Base-by-base conservation (phyloP, 192 early-diverging fungal genomes). In the Oehlia diaphana region DNA sequence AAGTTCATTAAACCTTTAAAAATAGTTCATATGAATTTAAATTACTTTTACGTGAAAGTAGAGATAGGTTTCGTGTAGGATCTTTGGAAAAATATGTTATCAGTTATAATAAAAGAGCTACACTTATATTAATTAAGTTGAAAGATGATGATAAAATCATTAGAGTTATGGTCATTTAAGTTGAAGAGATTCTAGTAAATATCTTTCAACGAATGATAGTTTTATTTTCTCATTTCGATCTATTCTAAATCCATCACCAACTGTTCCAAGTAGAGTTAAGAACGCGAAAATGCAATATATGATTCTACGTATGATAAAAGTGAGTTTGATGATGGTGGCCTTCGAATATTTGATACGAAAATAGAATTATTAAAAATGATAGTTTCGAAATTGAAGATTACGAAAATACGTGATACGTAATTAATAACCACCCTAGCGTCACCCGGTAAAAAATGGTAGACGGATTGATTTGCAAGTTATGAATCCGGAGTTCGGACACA, bases 351-450 rank as follows among this genome's bases (percentile, higher is more conserved):
- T 64, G 33, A 62, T 58, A 62, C 2, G 63, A 44, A n/a, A 9
- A 8, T 1, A 62, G 53, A 35, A 63, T 78, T 58, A 31, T 28
- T n/a, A 33, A 23, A 10, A 12, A 14, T 19, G 14, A 26, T 2
- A 53, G 12, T 39, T 78, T 69, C 21, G 8, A 19, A n/a, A 65
- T 78, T 39, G 77, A 78, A 12, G 77, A 78, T 42, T 70, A 61
- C 42, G 77, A 78, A 67, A 47, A 47, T 37, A 37, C 35, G 35
- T 37, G 35, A 37, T 37, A 26, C 26, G 26, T 26, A 26, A 26
- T 26, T 26, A 26, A 0, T 0, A 26, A 26, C 26, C 26, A 26
- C 0, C 26, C 26, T 26, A 26, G 26, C 26, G 26, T 26, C 26
- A 26, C 26, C 26, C 26, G 26, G 26, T 26, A 26, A 26, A 26